These are phyloP conservation scores for Inga leiocalycina DNA, from an alignment of 306 rosid genomes.

Conservation along the genomic window DNA sequence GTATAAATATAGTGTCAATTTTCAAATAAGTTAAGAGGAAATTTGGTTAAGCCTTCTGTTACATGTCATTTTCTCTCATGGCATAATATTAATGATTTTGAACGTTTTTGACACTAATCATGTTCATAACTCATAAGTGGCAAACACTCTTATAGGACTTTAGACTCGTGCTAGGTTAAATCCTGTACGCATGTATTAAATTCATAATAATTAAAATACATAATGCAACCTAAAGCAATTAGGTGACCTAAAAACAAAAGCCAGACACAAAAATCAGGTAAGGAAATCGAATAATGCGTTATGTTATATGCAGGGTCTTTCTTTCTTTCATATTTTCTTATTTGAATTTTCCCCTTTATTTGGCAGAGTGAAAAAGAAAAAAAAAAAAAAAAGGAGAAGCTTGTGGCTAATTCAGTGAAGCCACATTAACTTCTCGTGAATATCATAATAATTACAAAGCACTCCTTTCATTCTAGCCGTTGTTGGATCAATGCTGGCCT, in stretches of 20 bases:
- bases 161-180: neutral
- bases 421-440: neutral
- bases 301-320: neutral
- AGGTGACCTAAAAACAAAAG: neutral
- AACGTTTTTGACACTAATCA: neutral
- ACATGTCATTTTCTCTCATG: neutral
- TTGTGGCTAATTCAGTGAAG: neutral
- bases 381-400: no score
- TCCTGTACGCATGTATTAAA: neutral
- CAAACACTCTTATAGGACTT: neutral
- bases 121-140: neutral
- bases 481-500: no score
- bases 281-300: neutral
- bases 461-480: neutral
- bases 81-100: neutral
- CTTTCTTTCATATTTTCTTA: neutral
- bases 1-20: neutral
- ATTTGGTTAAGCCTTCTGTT: neutral
- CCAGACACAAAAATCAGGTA: slow-evolving; percentile 6
- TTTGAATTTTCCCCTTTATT: neutral
- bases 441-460: neutral
- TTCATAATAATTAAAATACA: neutral
- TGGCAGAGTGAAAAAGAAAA: neutral
- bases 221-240: neutral
- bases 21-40: neutral